Conservation (phyloP, 192 early-diverging fungal genomes). For the Funneliformis mosseae region DNA sequence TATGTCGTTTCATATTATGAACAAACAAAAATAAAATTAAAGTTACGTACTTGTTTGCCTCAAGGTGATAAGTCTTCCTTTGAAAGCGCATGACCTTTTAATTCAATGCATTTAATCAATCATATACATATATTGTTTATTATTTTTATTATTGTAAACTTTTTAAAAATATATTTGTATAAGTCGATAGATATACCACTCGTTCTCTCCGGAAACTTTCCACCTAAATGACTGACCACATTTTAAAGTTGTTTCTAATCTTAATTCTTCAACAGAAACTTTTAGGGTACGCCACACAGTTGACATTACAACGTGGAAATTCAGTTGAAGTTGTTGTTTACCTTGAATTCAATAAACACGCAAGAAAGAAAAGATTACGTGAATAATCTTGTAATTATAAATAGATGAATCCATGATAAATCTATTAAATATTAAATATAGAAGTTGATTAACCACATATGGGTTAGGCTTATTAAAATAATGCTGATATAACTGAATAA, state of each 20-base stretch:
- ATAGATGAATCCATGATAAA: not conserved
- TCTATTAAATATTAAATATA: not conserved
- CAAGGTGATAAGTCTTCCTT: constrained; percentile 59
- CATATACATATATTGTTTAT: not conserved
- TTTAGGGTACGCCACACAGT: constrained; percentile 24
- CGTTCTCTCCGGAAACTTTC: constrained; percentile 60
- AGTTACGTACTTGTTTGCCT: constrained; percentile 58
- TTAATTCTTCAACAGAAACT: constrained; percentile 55
- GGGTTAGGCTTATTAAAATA: not conserved
- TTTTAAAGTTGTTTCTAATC: constrained; percentile 76
- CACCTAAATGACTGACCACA: constrained; percentile 94
- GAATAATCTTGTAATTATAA: not conserved
- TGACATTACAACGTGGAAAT: not conserved
- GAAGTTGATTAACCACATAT: not conserved
- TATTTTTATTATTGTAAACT: not conserved
- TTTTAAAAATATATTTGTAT: constrained; percentile 16
- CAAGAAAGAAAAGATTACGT: not conserved
- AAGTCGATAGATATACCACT: constrained; percentile 60
- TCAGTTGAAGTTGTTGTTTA: not conserved
- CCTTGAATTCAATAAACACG: not conserved
- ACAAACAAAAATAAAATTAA: not conserved
- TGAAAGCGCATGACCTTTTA: constrained; percentile 54
- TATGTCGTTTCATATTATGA: not conserved
- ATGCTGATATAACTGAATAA: not conserved
- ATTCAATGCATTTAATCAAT: not conserved